Conservation (phyloP, 2,329 filamentous ascomycete genomes). For the Monosporascus sp. region DNA sequence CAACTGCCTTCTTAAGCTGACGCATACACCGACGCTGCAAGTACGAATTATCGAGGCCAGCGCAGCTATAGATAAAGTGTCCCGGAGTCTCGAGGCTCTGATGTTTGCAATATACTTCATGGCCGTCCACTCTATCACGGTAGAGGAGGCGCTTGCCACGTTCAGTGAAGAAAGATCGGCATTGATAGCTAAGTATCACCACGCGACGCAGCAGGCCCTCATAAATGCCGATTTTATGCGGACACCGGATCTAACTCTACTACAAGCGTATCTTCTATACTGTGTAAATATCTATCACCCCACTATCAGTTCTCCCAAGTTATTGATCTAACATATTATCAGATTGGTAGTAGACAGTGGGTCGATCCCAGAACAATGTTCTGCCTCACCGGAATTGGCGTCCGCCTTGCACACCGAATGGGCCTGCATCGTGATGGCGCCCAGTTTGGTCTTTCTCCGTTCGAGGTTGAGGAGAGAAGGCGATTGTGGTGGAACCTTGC, state of each 20-base stretch:
- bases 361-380: constrained; percentile 58
- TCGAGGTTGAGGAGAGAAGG: constrained; percentile 65
- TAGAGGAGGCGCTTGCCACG: constrained; percentile 44
- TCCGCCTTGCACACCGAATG: constrained; percentile 63
- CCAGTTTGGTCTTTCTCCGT: constrained; percentile 45
- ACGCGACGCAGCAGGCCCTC: constrained; percentile 58
- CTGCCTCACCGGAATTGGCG: constrained; percentile 58
- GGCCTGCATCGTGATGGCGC: constrained; percentile 61
- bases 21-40: constrained; percentile 62
- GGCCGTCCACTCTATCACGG: constrained; percentile 53
- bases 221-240: constrained; percentile 63
- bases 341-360: constrained; percentile 53
- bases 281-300: constrained; percentile 42
- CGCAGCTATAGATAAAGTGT: constrained; percentile 47
- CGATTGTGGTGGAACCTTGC: constrained; percentile 70
- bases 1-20: constrained; percentile 63
- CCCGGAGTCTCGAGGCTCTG: constrained; percentile 56
- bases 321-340: constrained; percentile 21
- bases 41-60: constrained; percentile 58
- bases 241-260: constrained; percentile 56
- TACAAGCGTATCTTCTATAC: constrained; percentile 65
- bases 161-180: constrained; percentile 49
- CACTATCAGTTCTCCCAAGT: not conserved
- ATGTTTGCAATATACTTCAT: constrained; percentile 63
- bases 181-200: constrained; percentile 49